phyloP scores from a whole-genome alignment of 2,329 filamentous ascomycete species.

The Emydomyces testavorans region DNA sequence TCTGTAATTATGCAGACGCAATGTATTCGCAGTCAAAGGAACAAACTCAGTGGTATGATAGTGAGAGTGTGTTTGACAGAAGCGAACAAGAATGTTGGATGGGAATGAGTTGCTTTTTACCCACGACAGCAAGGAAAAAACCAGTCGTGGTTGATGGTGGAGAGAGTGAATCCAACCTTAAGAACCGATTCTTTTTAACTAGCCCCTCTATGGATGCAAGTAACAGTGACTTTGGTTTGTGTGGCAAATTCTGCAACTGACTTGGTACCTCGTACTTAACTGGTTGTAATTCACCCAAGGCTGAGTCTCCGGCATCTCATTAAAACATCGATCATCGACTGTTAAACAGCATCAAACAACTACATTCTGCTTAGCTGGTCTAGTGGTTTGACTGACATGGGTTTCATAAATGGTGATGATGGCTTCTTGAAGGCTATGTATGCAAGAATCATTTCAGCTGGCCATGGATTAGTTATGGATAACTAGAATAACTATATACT shows the following conservation, averaged over 20 bases:
- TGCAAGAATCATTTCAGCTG: slow-evolving; percentile 7
- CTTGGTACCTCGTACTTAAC: background rate
- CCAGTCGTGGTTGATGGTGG: background rate
- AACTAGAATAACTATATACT: too few relatives aligned
- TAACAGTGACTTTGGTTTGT: slow-evolving; percentile 7
- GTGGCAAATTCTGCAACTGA: background rate
- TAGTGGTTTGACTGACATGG: too few relatives aligned
- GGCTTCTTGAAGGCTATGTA: too few relatives aligned
- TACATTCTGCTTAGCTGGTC: background rate
- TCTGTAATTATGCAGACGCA: background rate
- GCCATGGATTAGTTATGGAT: too few relatives aligned
- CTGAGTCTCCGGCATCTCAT: slow-evolving; percentile 3
- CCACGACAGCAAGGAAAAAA: background rate
- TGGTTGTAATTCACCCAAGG: background rate
- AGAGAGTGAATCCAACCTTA: background rate
- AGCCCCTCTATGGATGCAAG: slow-evolving; percentile 2
- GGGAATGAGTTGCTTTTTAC: background rate
- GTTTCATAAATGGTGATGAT: too few relatives aligned
- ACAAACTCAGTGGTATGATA: background rate
- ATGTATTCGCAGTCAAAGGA: background rate
- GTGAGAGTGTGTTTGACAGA: background rate
- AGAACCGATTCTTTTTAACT: background rate
- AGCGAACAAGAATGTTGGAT: slow-evolving; percentile 3
- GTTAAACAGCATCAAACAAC: background rate
- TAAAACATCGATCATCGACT: background rate